Percentiles rank a stretch among this genome's conserved stretches.
phyloP scores from a whole-genome alignment of 108 stramenopile genomes.

The Skeletonema costatum region DNA sequence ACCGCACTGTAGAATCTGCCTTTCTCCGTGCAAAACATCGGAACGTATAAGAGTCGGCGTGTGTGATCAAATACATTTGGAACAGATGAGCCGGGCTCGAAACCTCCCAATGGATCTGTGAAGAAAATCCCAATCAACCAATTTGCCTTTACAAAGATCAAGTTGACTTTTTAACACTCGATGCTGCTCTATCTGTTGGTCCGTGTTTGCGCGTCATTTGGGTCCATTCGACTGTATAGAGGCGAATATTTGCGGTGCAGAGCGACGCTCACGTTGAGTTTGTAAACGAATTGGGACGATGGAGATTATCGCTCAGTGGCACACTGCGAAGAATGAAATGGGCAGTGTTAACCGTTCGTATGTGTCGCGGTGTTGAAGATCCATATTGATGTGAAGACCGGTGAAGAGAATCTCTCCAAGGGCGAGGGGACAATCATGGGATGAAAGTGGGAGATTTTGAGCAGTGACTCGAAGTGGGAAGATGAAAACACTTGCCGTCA shows the following conservation, averaged over 20 bases:
- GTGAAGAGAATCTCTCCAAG: constrained; percentile 48
- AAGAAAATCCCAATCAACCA: constrained; percentile 59
- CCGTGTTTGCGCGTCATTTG: constrained; percentile 88
- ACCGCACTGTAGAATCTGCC: constrained; percentile 70
- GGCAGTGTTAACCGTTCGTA: constrained; percentile 88
- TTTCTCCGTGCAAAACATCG: constrained; percentile 71
- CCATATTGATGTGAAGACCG: constrained; percentile 66
- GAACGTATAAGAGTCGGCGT: constrained; percentile 81
- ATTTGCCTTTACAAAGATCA: constrained; percentile 65
- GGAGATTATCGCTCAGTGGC: constrained; percentile 82
- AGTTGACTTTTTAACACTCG: constrained; percentile 70
- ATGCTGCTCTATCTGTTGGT: constrained; percentile 75
- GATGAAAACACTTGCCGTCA: constrained; percentile 73
- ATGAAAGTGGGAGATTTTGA: constrained; percentile 64
- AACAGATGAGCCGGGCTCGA: constrained; percentile 49
- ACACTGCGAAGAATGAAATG: constrained; percentile 86
- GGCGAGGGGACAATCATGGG: constrained; percentile 94
- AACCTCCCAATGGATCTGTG: constrained; percentile 57
- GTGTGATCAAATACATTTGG: constrained; percentile 68
- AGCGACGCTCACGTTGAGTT: constrained; percentile 92
- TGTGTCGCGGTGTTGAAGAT: constrained; percentile 66
- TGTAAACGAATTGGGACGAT: constrained; percentile 86
- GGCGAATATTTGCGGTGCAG: constrained; percentile 98
- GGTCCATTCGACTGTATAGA: constrained; percentile 84
- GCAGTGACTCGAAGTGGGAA: constrained; percentile 32